Evolutionary conservation across 2,329 filamentous ascomycete genomes (phyloP).

Genomic region (Pestalotiopsis sp.): DNA sequence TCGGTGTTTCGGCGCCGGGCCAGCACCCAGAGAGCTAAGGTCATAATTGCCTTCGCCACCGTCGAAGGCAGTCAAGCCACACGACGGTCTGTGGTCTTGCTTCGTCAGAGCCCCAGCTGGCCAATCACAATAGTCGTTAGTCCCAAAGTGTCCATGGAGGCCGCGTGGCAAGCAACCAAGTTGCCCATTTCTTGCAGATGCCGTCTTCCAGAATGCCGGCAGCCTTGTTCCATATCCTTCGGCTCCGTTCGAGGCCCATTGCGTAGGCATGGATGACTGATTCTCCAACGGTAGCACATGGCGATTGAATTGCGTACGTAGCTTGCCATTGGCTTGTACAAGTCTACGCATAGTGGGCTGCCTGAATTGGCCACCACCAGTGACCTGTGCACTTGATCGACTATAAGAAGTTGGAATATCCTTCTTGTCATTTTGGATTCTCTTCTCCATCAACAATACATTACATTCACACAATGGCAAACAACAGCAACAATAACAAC

Average conservation of each 20-base stretch:
- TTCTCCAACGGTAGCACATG: background rate
- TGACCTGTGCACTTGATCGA: background rate
- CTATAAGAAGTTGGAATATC: slow-evolving; percentile 5
- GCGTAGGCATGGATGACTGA: slow-evolving; percentile 14
- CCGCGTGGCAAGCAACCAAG: slow-evolving; percentile 14
- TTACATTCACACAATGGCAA: slow-evolving; percentile 16
- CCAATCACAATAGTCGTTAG: background rate
- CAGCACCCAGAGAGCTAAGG: background rate
- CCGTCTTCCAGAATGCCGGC: background rate
- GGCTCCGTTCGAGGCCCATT: slow-evolving; percentile 13
- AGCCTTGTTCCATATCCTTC: slow-evolving; percentile 14
- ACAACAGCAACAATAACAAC: slow-evolving; percentile 20
- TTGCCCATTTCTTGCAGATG: background rate
- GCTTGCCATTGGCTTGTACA: slow-evolving; percentile 12
- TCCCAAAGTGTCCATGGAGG: slow-evolving; percentile 10
- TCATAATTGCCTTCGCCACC: background rate
- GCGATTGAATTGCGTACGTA: slow-evolving; percentile 2
- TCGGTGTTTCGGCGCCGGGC: background rate
- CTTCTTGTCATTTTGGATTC: background rate
- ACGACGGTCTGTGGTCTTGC: background rate
- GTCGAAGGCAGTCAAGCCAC: slow-evolving; percentile 3
- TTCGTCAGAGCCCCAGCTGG: background rate
- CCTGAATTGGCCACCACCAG: background rate
- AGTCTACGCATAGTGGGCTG: slow-evolving; percentile 9
- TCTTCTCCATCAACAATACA: slow-evolving; percentile 2